A percentile compares a stretch with the other conserved stretches of the same genome.
phyloP scores from a whole-genome alignment of 2,329 filamentous ascomycete species.

The Microdochium paspali region DNA sequence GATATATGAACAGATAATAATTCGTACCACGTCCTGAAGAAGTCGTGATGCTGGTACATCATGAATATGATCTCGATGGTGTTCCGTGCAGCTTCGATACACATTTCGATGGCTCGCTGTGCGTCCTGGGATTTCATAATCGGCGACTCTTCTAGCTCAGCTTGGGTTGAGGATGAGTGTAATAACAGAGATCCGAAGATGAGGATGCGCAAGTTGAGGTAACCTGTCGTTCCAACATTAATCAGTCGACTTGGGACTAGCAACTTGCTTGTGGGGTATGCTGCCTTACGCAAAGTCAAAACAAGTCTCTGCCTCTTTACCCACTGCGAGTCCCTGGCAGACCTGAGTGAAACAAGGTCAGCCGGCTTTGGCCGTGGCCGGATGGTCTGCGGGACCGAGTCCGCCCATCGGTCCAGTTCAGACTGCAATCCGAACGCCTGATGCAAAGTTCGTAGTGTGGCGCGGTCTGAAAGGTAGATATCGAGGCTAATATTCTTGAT shows the following conservation, averaged over 20 bases:
- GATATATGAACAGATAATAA: too few relatives aligned
- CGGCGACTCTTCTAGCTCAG: not conserved
- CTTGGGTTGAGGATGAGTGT: conserved; percentile 5
- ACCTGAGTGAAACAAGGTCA: conserved; percentile 7
- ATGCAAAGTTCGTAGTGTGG: conserved; percentile 8
- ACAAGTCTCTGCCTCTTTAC: conserved; percentile 16
- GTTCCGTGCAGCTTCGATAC: conserved; percentile 14
- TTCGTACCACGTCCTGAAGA: conserved; percentile 20
- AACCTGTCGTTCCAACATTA: conserved; percentile 7
- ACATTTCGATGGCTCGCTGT: conserved; percentile 10
- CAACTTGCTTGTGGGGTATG: too few relatives aligned
- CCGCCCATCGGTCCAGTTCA: conserved; percentile 12
- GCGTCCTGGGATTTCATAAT: conserved; percentile 1
- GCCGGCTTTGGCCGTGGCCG: conserved; percentile 6
- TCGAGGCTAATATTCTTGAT: conserved; percentile 13
- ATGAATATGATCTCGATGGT: conserved; percentile 18
- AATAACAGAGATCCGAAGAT: conserved; percentile 16
- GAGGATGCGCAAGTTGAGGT: conserved; percentile 16
- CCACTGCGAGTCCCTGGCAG: conserved; percentile 13
- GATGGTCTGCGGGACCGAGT: conserved; percentile 11
- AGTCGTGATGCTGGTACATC: conserved; percentile 17
- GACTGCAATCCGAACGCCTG: conserved; percentile 13
- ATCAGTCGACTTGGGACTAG: too few relatives aligned
- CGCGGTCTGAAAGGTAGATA: conserved; percentile 13
- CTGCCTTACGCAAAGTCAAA: conserved; percentile 1